Percentiles rank a stretch among this genome's conserved stretches.
Evolutionary conservation across 306 rosid genomes (phyloP).

Genomic region (Lupinus albus): DNA sequence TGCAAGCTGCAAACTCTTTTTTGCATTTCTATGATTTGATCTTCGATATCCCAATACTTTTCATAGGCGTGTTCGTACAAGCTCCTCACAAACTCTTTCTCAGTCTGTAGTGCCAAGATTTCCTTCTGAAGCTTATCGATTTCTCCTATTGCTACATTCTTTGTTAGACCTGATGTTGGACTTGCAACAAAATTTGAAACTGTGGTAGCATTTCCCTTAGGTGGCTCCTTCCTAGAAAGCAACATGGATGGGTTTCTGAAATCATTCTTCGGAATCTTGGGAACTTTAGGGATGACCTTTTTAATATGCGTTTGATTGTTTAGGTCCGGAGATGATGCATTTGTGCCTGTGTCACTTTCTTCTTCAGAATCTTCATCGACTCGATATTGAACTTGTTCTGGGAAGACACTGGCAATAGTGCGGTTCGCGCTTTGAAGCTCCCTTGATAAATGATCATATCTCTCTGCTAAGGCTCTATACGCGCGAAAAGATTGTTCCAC

Average conservation of each 20-base stretch:
- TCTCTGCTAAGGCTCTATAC: slow-evolving; percentile 78
- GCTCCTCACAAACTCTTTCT: slow-evolving; percentile 94
- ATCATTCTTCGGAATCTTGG: slow-evolving; percentile 55
- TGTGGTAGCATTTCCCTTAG: slow-evolving; percentile 39
- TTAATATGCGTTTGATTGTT: slow-evolving; percentile 9
- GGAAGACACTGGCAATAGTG: slow-evolving; percentile 81
- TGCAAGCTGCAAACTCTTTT: slow-evolving; percentile 65
- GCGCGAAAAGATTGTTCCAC: slow-evolving; percentile 77
- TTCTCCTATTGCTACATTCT: slow-evolving; percentile 61
- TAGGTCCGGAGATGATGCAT: slow-evolving; percentile 38
- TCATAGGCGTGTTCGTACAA: slow-evolving; percentile 66
- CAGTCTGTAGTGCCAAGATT: slow-evolving; percentile 74
- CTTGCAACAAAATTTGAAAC: slow-evolving; percentile 33
- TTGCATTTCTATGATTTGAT: slow-evolving; percentile 58
- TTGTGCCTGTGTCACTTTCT: slow-evolving; percentile 42
- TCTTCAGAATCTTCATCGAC: slow-evolving; percentile 60
- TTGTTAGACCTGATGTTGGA: slow-evolving; percentile 57
- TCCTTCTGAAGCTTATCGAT: slow-evolving; percentile 81
- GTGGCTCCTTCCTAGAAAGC: slow-evolving; percentile 49
- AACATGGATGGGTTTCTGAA: slow-evolving; percentile 64
- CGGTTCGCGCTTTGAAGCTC: slow-evolving; percentile 92
- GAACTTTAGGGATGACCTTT: slow-evolving; percentile 58
- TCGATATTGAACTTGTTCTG: slow-evolving; percentile 74
- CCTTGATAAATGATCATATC: slow-evolving; percentile 76
- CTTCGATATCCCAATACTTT: slow-evolving; percentile 80